phyloP scores from a whole-genome alignment of 139 green algal species.

The Penium margaritaceum region DNA sequence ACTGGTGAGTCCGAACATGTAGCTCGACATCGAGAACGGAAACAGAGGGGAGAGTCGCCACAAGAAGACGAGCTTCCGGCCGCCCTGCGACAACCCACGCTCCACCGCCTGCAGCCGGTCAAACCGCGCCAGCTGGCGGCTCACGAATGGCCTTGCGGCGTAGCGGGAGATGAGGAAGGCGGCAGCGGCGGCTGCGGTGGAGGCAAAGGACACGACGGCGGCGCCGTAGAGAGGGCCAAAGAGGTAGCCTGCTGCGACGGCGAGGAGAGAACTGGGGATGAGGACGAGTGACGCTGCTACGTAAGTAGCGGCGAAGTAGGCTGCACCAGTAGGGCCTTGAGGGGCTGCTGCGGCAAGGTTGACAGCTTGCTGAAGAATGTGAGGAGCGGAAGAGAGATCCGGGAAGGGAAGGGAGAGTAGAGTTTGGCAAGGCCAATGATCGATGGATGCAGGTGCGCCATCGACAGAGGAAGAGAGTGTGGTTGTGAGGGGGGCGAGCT shows the following conservation, averaged over 20 bases:
- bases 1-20: slow-evolving; percentile 46
- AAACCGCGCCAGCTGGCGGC: slow-evolving; percentile 60
- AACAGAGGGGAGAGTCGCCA: slow-evolving; percentile 84
- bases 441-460: no score
- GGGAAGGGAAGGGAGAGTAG: no score
- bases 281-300: slow-evolving; percentile 21
- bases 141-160: slow-evolving; percentile 63
- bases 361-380: no score
- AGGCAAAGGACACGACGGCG: slow-evolving; percentile 62
- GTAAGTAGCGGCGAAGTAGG: slow-evolving; percentile 35
- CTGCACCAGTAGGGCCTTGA: no score
- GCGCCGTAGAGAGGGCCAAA: slow-evolving; percentile 73
- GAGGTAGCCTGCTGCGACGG: slow-evolving; percentile 54
- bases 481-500: no score
- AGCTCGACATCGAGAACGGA: slow-evolving; percentile 78
- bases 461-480: no score
- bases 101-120: slow-evolving; percentile 65
- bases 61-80: slow-evolving; percentile 80
- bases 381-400: no score
- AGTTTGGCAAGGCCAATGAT: no score
- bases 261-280: slow-evolving; percentile 36
- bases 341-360: no score
- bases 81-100: slow-evolving; percentile 70
- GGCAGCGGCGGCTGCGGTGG: slow-evolving; percentile 49
- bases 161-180: slow-evolving; percentile 52